These are phyloP conservation scores for Verticillium longisporum DNA, from an alignment of 2,329 filamentous ascomycete genomes.

Conservation along the genomic window DNA sequence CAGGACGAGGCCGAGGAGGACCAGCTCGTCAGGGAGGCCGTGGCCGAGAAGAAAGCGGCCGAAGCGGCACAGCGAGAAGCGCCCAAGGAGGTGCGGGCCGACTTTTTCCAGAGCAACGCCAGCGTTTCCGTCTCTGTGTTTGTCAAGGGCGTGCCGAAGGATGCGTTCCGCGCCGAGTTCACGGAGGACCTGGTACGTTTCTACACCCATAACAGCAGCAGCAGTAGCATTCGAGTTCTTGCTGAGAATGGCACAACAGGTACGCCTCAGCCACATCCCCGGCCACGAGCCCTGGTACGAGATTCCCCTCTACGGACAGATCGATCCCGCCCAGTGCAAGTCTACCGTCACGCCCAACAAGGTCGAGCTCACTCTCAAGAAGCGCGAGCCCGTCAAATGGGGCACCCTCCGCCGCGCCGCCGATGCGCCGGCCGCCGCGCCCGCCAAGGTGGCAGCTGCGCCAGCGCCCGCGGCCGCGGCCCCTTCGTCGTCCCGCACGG, in stretches of 20 bases:
- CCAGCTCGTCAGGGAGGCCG: conserved; percentile 14
- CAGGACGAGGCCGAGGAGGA: conserved; percentile 17
- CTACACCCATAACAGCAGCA: background rate
- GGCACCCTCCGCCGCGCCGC: conserved; percentile 20
- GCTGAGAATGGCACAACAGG: conserved; percentile 5
- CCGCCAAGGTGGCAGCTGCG: background rate
- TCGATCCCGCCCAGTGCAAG: conserved; percentile 55
- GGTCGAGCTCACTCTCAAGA: conserved; percentile 68
- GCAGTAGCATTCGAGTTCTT: no score
- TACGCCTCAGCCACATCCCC: conserved; percentile 11
- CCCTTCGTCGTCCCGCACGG: conserved; percentile 76
- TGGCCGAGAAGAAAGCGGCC: conserved; percentile 1
- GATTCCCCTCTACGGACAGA: conserved; percentile 49
- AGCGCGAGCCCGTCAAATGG: conserved; percentile 66
- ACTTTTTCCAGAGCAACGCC: conserved; percentile 25
- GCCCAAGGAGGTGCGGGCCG: conserved; percentile 21
- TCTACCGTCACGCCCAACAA: conserved; percentile 68
- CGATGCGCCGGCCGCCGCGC: background rate
- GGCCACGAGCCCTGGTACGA: conserved; percentile 10
- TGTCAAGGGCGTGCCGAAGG: conserved; percentile 33
- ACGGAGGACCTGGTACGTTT: conserved; percentile 12
- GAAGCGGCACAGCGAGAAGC: conserved; percentile 7
- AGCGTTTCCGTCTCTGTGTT: conserved; percentile 32
- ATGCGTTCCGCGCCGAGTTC: conserved; percentile 30
- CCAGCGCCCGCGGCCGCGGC: conserved; percentile 3